A percentile compares a stretch with the other conserved stretches of the same genome.
Conservation (phyloP, 1,284 basidiomycete genomes). For the Melampsora americana region DNA sequence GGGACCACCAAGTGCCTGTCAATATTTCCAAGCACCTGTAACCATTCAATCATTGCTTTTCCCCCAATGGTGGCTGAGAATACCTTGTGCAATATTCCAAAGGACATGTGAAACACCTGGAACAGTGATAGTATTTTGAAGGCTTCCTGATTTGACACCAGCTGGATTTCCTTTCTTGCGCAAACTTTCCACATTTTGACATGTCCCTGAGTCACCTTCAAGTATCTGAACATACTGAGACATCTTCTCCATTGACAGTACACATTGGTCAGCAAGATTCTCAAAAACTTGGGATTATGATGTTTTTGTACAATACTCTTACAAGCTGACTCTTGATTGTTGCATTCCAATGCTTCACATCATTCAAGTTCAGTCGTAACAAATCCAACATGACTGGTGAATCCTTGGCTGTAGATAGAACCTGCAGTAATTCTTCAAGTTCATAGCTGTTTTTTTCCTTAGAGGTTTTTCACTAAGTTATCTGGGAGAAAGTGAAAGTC, state of each 20-base stretch:
- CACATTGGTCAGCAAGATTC: not conserved
- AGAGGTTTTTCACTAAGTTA: not conserved
- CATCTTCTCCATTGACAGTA: conserved; percentile 2
- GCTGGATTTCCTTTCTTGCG: not conserved
- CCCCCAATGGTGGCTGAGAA: conserved; percentile 7
- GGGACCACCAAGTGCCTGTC: not conserved
- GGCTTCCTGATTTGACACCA: not conserved
- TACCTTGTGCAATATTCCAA: conserved; percentile 18
- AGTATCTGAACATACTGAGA: not conserved
- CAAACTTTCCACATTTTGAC: not conserved
- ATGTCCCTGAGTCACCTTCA: conserved; percentile 10
- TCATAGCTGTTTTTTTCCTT: not conserved
- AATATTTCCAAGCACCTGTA: conserved; percentile 5
- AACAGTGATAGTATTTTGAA: not conserved
- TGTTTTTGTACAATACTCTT: not conserved
- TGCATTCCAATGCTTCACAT: not conserved
- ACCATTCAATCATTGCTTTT: not conserved
- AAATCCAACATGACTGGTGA: not conserved
- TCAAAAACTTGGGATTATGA: not conserved
- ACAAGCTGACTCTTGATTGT: conserved; percentile 13
- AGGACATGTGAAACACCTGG: conserved; percentile 13
- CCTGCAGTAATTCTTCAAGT: not conserved
- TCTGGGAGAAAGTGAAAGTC: conserved; percentile 8
- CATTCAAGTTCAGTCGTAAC: not conserved
- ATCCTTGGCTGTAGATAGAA: not conserved